Evolutionary conservation across 768 basidiomycete species (phyloP).

Genomic region (Lentinula lateritia): DNA sequence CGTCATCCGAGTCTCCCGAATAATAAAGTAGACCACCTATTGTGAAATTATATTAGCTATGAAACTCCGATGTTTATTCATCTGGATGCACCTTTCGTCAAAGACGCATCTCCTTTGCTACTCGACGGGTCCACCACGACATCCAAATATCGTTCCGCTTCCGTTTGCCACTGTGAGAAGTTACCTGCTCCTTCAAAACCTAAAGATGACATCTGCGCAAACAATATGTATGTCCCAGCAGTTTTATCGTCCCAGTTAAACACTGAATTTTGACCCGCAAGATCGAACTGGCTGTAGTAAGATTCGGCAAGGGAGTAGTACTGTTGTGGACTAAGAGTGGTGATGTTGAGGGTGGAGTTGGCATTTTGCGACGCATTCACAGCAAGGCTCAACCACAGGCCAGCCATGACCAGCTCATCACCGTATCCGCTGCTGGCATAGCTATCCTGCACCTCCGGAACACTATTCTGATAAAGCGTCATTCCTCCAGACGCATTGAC

Average conservation of each 20-base stretch:
- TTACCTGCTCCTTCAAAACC: constrained; percentile 51
- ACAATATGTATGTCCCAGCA: constrained; percentile 71
- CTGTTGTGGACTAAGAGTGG: constrained; percentile 10
- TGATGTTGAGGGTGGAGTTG: constrained; percentile 25
- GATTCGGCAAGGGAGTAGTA: constrained; percentile 59
- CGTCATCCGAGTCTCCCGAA: constrained; percentile 75
- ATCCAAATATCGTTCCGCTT: constrained; percentile 77
- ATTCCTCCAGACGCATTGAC: constrained; percentile 57
- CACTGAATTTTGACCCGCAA: constrained; percentile 47
- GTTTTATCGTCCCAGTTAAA: constrained; percentile 91
- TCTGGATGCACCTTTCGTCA: constrained; percentile 52
- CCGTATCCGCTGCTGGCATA: constrained; percentile 71
- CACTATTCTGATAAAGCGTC: constrained; percentile 62
- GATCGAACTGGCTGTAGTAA: constrained; percentile 52
- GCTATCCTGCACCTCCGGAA: constrained; percentile 53
- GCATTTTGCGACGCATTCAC: constrained; percentile 30
- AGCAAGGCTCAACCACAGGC: constrained; percentile 71
- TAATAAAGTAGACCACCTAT: constrained; percentile 79
- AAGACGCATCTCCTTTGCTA: constrained; percentile 38
- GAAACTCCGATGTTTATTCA: not conserved
- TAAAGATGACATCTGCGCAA: constrained; percentile 64
- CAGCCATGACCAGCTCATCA: constrained; percentile 74
- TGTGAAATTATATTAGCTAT: not conserved
- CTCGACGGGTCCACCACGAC: constrained; percentile 42
- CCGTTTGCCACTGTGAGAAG: constrained; percentile 57